Evolutionary conservation across 352 stramenopile genomes (phyloP), one percentile per base, ranked within the genome.

Genomic region (Pythium vanterpoolii): DNA sequence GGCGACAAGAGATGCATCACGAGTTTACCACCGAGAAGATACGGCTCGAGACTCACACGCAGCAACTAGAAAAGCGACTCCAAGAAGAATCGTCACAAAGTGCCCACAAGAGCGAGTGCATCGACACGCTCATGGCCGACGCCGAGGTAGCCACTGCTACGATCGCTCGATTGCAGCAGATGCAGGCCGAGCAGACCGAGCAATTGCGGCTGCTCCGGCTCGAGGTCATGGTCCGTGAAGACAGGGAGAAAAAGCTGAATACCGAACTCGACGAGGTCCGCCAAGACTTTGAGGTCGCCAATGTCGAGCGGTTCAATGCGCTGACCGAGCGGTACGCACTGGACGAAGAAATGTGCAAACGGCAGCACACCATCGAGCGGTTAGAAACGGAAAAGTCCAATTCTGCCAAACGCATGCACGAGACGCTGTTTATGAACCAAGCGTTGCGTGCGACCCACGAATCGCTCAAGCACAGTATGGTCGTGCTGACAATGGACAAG

Each of bases 391-490:
- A 93, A 28, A 89, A 90, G 30, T 42, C 71, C 0, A 80, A 76
- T n/a, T 79, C 74, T 26, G 75, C 78, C 2, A 85, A 79, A 43
- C 69, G 83, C 19, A 85, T 90, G 72, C 77, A 90, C 39, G 83
- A 93, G 33, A 81, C 76, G 0, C 51, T 89, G 8, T 87, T 89
- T 43, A 89, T 89, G 82, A 89, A 91, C 34, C 76, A 91, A 34
- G 78, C 79, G 2, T 60, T 89, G 16, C 77, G 79, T 11, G 68
- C 78, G 2, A 80, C 69, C 14, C 81, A 83, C 36, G 82, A 91
- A n/a, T 69, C 72, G 9, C 55, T 90, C 3, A 90, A 90, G 56
- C 78, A 87, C 49, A 68, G 83, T 18, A 45, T 62, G 0, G 69
- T 87, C 0, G 71, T 88, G 28, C 45, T 81, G 2, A 70, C 63